Conservation (phyloP, 192 early-diverging fungal species). For the Nowakowskiella sp. region DNA sequence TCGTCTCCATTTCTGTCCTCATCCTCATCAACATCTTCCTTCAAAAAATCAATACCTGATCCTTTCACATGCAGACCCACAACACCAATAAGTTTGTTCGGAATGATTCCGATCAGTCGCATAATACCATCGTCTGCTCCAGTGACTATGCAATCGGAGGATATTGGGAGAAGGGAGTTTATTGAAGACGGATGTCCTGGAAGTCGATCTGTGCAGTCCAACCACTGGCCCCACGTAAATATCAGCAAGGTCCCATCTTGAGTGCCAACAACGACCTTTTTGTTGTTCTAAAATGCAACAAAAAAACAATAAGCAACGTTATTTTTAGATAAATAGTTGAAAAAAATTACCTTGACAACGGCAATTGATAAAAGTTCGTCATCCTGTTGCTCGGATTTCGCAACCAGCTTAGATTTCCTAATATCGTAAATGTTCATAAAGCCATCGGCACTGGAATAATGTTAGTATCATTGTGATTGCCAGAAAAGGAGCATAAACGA, state of each 20-base stretch:
- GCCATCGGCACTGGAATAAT: constrained; percentile 71
- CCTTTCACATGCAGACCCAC: constrained; percentile 56
- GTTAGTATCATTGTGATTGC: background rate
- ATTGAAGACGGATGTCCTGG: constrained; percentile 90
- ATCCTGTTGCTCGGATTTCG: constrained; percentile 88
- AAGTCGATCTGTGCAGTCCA: constrained; percentile 88
- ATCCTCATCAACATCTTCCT: constrained; percentile 33
- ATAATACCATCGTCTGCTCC: constrained; percentile 89
- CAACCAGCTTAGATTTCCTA: constrained; percentile 74
- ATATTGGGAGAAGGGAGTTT: constrained; percentile 74
- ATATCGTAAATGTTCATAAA: constrained; percentile 85
- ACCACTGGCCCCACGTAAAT: constrained; percentile 87
- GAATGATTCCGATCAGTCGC: constrained; percentile 74
- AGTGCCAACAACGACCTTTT: constrained; percentile 84
- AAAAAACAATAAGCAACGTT: constrained; percentile 7
- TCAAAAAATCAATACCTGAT: background rate
- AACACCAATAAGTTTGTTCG: constrained; percentile 84
- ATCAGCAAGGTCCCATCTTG: constrained; percentile 82
- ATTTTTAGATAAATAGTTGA: constrained; percentile 1
- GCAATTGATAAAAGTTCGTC: constrained; percentile 85
- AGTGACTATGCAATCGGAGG: constrained; percentile 77
- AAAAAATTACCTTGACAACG: constrained; percentile 51
- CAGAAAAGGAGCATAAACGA: background rate
- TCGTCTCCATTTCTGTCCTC: constrained; percentile 37
- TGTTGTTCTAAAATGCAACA: constrained; percentile 47